A percentile compares a stretch with the other conserved stretches of the same genome.
phyloP scores from a whole-genome alignment of 1,139 yeast genomes.

The Blastobotrys ciferrii region DNA sequence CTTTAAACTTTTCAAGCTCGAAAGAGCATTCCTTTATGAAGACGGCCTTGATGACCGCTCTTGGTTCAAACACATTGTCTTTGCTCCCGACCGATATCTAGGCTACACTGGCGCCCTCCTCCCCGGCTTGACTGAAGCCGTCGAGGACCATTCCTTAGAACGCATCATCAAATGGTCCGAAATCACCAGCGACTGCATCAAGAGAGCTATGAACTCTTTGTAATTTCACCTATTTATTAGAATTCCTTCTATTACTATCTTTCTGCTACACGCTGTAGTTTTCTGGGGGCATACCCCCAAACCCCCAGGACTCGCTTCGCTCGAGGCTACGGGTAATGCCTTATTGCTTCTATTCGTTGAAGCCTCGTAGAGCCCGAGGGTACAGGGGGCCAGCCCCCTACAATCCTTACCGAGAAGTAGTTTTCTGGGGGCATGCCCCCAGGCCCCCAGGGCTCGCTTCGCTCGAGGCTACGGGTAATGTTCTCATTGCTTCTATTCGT shows the following conservation, averaged over 20 bases:
- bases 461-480: too few species aligned
- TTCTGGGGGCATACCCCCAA: too few species aligned
- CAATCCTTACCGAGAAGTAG: too few species aligned
- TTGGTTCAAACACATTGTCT: slow-evolving; percentile 87
- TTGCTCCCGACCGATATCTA: slow-evolving; percentile 79
- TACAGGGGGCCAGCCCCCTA: too few species aligned
- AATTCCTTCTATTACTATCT: slow-evolving; percentile 9
- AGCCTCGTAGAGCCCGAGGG: too few species aligned
- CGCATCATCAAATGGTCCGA: slow-evolving; percentile 58
- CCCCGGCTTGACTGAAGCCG: slow-evolving; percentile 77
- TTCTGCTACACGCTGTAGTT: background rate
- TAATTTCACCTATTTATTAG: slow-evolving; percentile 1
- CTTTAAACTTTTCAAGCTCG: slow-evolving; percentile 40
- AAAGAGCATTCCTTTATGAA: slow-evolving; percentile 61
- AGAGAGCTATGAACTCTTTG: background rate
- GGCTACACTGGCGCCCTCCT: slow-evolving; percentile 83
- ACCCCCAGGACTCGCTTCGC: too few species aligned
- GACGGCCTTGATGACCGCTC: slow-evolving; percentile 64
- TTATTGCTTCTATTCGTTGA: too few species aligned
- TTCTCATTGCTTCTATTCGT: too few species aligned
- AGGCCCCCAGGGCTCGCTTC: too few species aligned
- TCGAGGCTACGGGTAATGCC: too few species aligned
- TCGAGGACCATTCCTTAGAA: slow-evolving; percentile 62
- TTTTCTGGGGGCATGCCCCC: too few species aligned
- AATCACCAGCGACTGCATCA: slow-evolving; percentile 36